Conservation (phyloP, 768 basidiomycete genomes). For the Suillus americanus region DNA sequence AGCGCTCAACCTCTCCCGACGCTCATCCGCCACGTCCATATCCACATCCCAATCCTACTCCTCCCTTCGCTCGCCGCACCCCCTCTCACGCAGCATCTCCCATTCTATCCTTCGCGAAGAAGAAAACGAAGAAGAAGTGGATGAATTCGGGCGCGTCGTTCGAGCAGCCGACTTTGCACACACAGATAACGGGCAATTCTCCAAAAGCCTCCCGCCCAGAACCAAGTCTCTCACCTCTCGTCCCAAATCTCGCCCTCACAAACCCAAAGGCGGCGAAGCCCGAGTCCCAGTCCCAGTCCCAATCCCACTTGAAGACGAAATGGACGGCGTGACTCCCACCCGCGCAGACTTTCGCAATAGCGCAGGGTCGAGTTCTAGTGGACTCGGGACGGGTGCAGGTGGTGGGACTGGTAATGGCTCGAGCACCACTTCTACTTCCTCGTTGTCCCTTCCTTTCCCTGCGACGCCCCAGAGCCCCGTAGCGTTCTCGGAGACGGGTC, state of each 20-base stretch:
- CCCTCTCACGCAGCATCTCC: conserved; percentile 28
- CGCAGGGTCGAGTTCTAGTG: conserved; percentile 21
- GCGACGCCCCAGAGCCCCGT: conserved; percentile 26
- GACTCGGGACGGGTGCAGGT: background rate
- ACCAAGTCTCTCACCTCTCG: background rate
- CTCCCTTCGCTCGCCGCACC: conserved; percentile 9
- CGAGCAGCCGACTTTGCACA: background rate
- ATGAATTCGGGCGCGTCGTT: conserved; percentile 25
- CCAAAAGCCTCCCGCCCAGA: background rate
- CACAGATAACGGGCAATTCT: background rate
- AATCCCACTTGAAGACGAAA: background rate
- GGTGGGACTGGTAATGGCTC: background rate
- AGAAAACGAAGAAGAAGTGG: conserved; percentile 16
- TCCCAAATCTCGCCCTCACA: background rate
- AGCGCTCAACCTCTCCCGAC: conserved; percentile 48
- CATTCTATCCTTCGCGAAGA: conserved; percentile 33
- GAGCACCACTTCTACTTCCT: conserved; percentile 27
- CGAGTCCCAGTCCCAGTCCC: no score
- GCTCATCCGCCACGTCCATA: conserved; percentile 46
- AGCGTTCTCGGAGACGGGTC: background rate
- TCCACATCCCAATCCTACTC: conserved; percentile 14
- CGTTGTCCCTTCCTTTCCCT: conserved; percentile 29
- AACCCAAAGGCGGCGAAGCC: background rate
- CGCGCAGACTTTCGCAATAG: conserved; percentile 30
- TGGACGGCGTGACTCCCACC: conserved; percentile 28